Evolutionary conservation across 495 filamentous ascomycete species (phyloP), one percentile per base, ranked within the genome.

Genomic region (Talaromyces ruber): DNA sequence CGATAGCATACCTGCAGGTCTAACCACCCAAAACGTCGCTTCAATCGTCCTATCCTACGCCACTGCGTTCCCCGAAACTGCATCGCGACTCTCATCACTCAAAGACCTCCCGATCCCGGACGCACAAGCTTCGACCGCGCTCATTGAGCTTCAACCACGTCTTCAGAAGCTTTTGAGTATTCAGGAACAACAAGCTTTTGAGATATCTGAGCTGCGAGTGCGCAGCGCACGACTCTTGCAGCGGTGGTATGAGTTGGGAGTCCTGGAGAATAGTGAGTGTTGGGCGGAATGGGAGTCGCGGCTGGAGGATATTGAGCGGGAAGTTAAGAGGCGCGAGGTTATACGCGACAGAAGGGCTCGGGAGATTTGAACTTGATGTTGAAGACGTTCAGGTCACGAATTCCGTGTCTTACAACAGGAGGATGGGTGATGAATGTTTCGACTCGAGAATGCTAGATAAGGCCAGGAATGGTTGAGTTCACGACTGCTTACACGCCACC

Each of bases 51-150:
- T 94, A 24, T 82, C 91, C 28, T 86, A 87, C 51, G 88, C 89
- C 0, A 80, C 88, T 14, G 80, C 84, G 2, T 96, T 88, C 74
- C 87, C 88, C 18, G 81, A 87, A 22, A 91, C 87, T 0, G 86
- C 88, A 6, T 96, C 92, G 0, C 86, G 86, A 8, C 82, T 96
- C 7, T 88, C 87, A n/a, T 88, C 89, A 1, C 84, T 93, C 18
- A 80, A 82, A 30, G 92, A 96, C 75, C 83, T 88, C 1, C 86
- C 89, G 5, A 75, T 97, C 8, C 91, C 93, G 2, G 82, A 88
- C 45, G 79, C 89, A 0, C 75, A 83, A 39, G 75, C 79, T 43
- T 89, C 89, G n/a, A 79, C 86, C 2, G 74, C 79, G 11, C 74
- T 98, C 0, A 85, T 90, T 25, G 76, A 83, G 21, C 76, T 96